Evolutionary conservation across 176 grass and related monocot species (phyloP).

Genomic region (Oryza rufipogon): DNA sequence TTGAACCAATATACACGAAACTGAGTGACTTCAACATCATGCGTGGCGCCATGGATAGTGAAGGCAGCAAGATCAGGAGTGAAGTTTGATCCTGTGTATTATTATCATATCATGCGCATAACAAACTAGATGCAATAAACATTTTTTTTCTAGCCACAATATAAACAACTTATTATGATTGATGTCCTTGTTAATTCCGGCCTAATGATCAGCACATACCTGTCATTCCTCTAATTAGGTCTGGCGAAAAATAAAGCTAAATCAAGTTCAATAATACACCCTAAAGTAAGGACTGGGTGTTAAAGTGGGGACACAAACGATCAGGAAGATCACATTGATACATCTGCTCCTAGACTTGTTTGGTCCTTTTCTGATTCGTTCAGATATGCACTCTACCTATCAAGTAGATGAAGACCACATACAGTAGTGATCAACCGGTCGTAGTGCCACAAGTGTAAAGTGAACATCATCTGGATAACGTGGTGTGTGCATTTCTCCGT

Average conservation of each 20-base stretch:
- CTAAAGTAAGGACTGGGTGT: conserved; percentile 23
- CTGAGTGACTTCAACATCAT: not conserved
- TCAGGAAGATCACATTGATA: conserved; percentile 1
- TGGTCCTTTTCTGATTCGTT: conserved; percentile 26
- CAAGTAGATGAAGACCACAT: not conserved
- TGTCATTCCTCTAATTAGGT: conserved; percentile 26
- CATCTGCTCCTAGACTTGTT: conserved; percentile 9
- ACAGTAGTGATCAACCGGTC: not conserved
- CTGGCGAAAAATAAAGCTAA: not conserved
- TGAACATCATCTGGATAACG: conserved; percentile 21
- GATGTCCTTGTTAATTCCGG: not conserved
- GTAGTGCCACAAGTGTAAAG: conserved; percentile 38
- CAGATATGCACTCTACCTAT: conserved; percentile 27
- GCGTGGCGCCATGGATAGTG: not conserved
- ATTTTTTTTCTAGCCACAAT: not conserved
- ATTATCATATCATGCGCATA: not conserved
- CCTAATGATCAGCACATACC: not conserved
- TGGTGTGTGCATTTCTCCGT: not conserved
- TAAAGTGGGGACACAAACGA: not conserved
- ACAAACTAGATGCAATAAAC: not conserved
- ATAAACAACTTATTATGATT: not conserved
- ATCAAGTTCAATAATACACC: conserved; percentile 16
- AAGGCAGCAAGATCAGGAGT: not conserved
- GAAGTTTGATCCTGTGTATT: not conserved
- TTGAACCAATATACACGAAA: not conserved